Percentiles rank a stretch among this genome's conserved stretches.
Evolutionary conservation across 129 eudicot genomes (phyloP).

Genomic region (Tanacetum coccineum): DNA sequence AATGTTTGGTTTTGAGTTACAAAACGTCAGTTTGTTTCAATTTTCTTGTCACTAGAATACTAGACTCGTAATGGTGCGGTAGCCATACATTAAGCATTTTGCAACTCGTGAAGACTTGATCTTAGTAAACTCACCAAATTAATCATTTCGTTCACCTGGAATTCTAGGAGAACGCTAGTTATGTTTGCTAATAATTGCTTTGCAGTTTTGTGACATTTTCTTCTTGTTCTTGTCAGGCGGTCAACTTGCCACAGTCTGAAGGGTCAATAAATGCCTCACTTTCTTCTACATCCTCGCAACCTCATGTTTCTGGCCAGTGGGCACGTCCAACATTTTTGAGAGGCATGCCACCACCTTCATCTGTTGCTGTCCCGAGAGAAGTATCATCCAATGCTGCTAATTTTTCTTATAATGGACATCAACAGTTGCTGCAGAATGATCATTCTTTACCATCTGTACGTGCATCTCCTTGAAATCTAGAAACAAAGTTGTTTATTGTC

Average conservation of each 20-base stretch:
- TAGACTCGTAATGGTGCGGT: not conserved
- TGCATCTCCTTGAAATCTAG: slow-evolving; percentile 12
- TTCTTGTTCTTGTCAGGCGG: slow-evolving; percentile 23
- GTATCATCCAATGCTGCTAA: slow-evolving; percentile 32
- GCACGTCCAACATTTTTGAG: slow-evolving; percentile 26
- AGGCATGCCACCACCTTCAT: slow-evolving; percentile 38
- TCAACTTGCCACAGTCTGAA: slow-evolving; percentile 26
- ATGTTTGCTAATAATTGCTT: slow-evolving; percentile 10
- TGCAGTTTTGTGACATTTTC: slow-evolving; percentile 16
- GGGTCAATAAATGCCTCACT: slow-evolving; percentile 20
- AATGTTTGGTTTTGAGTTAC: slow-evolving; percentile 6
- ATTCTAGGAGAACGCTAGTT: not conserved
- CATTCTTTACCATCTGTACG: slow-evolving; percentile 33
- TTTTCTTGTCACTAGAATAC: not conserved
- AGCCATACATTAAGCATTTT: slow-evolving; percentile 4
- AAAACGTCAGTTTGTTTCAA: slow-evolving; percentile 7
- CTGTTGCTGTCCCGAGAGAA: slow-evolving; percentile 35
- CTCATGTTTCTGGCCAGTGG: slow-evolving; percentile 37
- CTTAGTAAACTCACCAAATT: slow-evolving; percentile 14
- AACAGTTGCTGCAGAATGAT: slow-evolving; percentile 34
- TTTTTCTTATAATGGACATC: slow-evolving; percentile 41
- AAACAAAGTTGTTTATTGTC: slow-evolving; percentile 15
- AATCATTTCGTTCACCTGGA: not conserved
- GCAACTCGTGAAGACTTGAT: slow-evolving; percentile 14
- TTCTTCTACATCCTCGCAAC: slow-evolving; percentile 35